Base-by-base conservation (phyloP, 352 stramenopile genomes). In the Globisporangium barbulae region DNA sequence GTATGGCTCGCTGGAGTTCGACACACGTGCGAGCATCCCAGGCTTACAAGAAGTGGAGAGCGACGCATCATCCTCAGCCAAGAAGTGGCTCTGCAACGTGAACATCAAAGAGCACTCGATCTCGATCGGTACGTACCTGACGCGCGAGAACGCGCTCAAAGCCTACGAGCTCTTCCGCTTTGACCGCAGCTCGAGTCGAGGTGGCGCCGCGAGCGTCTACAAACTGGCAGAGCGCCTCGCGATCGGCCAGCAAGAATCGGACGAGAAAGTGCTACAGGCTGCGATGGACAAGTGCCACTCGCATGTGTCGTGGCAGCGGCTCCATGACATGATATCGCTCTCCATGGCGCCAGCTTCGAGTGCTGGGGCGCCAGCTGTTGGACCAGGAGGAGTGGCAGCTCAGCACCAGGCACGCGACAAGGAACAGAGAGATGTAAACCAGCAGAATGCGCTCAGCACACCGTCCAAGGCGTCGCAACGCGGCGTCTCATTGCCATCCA, bases 1-100 rank as follows among this genome's bases (percentile, higher is more conserved):
- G 30, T 71, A 73, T 37, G 55, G 59, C 19, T 67, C 57, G 3
- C 67, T 89, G 15, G 61, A 66, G 19, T 69, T 91, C 21, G 52
- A 73, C 45, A 57, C 28, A 42, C 50, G 53, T 22, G 64, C 55
- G 13, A 67, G 50, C 21, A 75, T 90, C 28, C 73, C 68, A n/a
- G 73, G 74, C 1, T 58, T 92, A 21, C 81, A 89, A 56, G 41
- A 74, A 17, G 59, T 71, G 15, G 6, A 61, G 10, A 22, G 22
- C 33, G 21, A 52, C 6, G 37, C 47, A 9, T 12, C 28, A 5
- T 25, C 15, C 0, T 10, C 52, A 2, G 45, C 71, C 1, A 56
- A 56, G 17, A 68, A 44, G 10, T 92, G 81, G 83, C 68, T 73
- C 5, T 85, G 70, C 39, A 89, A 85, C 64, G 28, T 92, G 48